phyloP scores from a whole-genome alignment of 768 basidiomycete species.

The Mrakia blollopis region DNA sequence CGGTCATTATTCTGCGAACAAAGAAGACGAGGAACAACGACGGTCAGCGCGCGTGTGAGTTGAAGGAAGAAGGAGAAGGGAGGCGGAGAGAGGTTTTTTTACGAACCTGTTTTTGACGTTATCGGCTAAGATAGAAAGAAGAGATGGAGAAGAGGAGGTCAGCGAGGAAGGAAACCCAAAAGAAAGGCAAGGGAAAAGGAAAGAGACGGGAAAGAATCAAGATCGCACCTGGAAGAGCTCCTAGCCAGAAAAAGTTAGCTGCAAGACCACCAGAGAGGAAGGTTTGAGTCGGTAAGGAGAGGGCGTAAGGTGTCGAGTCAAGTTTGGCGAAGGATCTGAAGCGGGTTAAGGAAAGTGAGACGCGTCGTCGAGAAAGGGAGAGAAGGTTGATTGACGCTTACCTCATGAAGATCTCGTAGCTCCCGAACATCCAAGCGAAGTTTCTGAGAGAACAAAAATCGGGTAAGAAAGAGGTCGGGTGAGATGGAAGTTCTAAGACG shows the following conservation, averaged over 20 bases:
- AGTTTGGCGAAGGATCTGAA: conserved; percentile 49
- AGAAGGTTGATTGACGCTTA: conserved; percentile 4
- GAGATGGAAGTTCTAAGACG: neutral
- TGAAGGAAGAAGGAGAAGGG: neutral
- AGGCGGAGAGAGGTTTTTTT: neutral
- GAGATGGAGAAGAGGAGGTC: no score
- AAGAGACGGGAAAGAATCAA: no score
- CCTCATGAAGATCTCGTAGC: conserved; percentile 65
- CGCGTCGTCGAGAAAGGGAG: neutral
- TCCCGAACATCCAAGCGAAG: conserved; percentile 62
- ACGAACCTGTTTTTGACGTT: no score
- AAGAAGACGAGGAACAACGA: conserved; percentile 41
- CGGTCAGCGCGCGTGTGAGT: neutral
- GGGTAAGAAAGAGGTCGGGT: neutral
- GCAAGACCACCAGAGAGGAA: conserved; percentile 46
- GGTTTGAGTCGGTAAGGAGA: conserved; percentile 41
- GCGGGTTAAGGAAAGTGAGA: neutral
- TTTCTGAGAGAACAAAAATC: neutral
- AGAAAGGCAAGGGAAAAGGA: no score
- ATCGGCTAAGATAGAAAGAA: no score
- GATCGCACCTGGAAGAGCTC: conserved; percentile 29
- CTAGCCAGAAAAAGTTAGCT: conserved; percentile 43
- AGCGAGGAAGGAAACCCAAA: no score
- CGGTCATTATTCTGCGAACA: conserved; percentile 52
- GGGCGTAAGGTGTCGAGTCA: conserved; percentile 60